Evolutionary conservation across 1,139 yeast species (phyloP).

Genomic region (Yarrowia galli): DNA sequence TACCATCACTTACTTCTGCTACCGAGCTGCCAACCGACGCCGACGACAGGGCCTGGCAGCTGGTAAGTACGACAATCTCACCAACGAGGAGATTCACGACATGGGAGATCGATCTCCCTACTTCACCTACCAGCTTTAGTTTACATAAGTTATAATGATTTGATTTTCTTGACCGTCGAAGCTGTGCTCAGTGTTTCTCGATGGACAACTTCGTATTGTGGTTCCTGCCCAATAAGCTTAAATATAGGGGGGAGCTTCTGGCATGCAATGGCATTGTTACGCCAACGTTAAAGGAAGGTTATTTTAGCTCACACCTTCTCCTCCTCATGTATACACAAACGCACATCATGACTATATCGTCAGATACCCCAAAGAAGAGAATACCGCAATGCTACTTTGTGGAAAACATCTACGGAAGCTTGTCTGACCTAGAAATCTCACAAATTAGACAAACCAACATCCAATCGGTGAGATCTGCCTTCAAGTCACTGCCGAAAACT

Average conservation of each 20-base stretch:
- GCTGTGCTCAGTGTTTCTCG: no score
- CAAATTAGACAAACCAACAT: background rate
- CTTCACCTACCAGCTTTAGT: constrained; percentile 31
- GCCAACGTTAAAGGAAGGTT: background rate
- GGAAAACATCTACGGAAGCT: background rate
- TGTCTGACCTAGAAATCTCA: background rate
- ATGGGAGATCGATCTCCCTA: constrained; percentile 50
- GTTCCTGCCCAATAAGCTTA: background rate
- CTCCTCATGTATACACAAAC: background rate
- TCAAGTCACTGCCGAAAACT: background rate
- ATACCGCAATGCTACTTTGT: background rate
- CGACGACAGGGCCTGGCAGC: constrained; percentile 43
- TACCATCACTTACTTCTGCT: constrained; percentile 42
- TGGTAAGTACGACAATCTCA: constrained; percentile 48
- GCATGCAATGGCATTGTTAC: background rate
- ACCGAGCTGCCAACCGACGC: constrained; percentile 45
- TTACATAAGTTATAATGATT: background rate
- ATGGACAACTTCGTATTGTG: no score
- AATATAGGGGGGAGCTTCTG: no score
- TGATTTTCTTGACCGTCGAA: background rate
- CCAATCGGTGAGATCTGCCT: background rate
- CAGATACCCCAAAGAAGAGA: background rate
- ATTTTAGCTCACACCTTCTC: background rate
- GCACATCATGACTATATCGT: background rate
- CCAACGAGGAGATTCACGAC: constrained; percentile 47